These are phyloP conservation scores for Xylaria sp. DNA, from an alignment of 2,329 filamentous ascomycete species.

Conservation along the genomic window DNA sequence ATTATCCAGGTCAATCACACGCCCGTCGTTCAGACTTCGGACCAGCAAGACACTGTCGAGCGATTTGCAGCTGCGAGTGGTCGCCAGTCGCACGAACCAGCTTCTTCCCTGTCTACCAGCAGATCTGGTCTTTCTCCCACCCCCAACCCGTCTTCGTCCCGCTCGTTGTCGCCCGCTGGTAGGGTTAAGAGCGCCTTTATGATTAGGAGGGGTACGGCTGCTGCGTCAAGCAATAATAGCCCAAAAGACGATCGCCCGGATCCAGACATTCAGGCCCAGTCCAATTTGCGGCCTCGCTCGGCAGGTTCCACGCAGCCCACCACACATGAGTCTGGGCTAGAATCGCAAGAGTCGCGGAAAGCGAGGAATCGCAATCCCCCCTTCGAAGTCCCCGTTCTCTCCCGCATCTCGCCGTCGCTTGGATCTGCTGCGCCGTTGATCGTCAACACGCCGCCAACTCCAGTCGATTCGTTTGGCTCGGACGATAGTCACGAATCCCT, in stretches of 20 bases:
- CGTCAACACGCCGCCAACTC: slow-evolving; percentile 62
- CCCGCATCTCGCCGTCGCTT: slow-evolving; percentile 43
- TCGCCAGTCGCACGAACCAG: slow-evolving; percentile 31
- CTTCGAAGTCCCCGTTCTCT: slow-evolving; percentile 29
- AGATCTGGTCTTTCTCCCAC: slow-evolving; percentile 40
- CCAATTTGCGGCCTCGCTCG: slow-evolving; percentile 20
- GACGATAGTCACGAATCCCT: slow-evolving; percentile 24
- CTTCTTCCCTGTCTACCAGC: slow-evolving; percentile 30
- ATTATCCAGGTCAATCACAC: slow-evolving; percentile 55
- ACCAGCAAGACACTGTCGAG: slow-evolving; percentile 29
- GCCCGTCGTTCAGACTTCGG: slow-evolving; percentile 39
- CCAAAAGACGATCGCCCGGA: slow-evolving; percentile 25
- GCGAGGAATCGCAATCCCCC: slow-evolving; percentile 23
- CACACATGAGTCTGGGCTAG: slow-evolving; percentile 22
- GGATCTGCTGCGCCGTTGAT: slow-evolving; percentile 49
- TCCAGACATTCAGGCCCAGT: slow-evolving; percentile 20
- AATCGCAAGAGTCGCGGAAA: slow-evolving; percentile 18
- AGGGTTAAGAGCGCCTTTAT: slow-evolving; percentile 69
- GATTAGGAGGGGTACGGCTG: slow-evolving; percentile 45
- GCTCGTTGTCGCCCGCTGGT: slow-evolving; percentile 63
- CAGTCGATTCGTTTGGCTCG: slow-evolving; percentile 41
- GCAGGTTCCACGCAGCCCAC: slow-evolving; percentile 22
- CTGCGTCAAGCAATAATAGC: slow-evolving; percentile 41
- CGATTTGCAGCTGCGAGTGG: slow-evolving; percentile 36
- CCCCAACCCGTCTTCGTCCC: slow-evolving; percentile 42